Conservation (phyloP, 495 filamentous ascomycete genomes). For the Neurospora sublineolata region DNA sequence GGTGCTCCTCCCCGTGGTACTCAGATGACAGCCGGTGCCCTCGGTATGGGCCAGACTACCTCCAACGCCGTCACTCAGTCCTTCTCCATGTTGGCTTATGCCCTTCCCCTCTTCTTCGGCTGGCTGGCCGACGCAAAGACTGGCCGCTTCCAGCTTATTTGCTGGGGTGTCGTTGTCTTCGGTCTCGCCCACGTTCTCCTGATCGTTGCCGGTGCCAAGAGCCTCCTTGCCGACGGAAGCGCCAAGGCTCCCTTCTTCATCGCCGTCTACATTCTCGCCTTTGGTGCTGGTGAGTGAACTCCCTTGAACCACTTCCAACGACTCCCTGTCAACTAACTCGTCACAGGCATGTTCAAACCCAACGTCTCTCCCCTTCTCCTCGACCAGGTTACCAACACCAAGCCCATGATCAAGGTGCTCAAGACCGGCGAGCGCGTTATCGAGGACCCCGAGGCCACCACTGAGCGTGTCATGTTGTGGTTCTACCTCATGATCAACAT, state of each 20-base stretch:
- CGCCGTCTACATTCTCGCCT: conserved; percentile 44
- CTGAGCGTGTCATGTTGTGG: conserved; percentile 52
- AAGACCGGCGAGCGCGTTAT: conserved; percentile 44
- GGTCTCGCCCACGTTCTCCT: conserved; percentile 56
- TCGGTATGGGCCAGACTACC: conserved; percentile 48
- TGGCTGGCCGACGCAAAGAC: conserved; percentile 46
- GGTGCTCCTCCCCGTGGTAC: conserved; percentile 44
- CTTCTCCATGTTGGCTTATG: conserved; percentile 50
- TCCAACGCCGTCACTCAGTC: conserved; percentile 48
- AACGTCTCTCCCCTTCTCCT: conserved; percentile 52
- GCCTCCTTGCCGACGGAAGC: conserved; percentile 44
- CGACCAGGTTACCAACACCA: conserved; percentile 44
- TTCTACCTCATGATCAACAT: conserved; percentile 59
- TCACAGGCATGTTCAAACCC: conserved; percentile 47
- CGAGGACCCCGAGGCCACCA: conserved; percentile 47
- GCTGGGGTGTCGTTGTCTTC: conserved; percentile 51
- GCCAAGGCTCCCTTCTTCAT: conserved; percentile 48
- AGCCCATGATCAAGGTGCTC: conserved; percentile 33
- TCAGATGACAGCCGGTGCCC: conserved; percentile 46
- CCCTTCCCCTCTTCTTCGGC: conserved; percentile 45
- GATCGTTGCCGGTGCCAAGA: conserved; percentile 47
- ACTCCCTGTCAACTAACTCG: neutral
- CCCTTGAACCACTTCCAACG: neutral
- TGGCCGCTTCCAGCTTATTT: conserved; percentile 52
- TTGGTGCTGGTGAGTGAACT: conserved; percentile 52